Evolutionary conservation across 768 basidiomycete genomes (phyloP), one percentile per base, ranked within the genome.

Genomic region (Suillus weaverae): DNA sequence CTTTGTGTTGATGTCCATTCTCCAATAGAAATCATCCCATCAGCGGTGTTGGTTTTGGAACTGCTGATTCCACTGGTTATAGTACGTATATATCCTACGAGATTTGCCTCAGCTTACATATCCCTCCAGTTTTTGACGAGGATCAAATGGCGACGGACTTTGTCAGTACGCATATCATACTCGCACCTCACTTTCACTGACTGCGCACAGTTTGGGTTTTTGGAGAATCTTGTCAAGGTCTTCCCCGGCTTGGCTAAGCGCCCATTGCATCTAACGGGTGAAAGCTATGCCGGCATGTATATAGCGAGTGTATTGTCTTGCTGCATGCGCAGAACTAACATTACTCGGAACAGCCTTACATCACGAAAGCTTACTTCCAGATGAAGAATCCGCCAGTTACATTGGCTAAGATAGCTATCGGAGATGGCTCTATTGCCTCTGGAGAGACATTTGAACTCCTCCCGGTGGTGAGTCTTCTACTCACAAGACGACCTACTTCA

Each of bases 211-310:
- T 84, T 92, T 78, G 89, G 87, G 18, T 92, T 92, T 73, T 73
- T 93, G 51, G 76, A 73, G 33, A 92, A 92, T 70, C 78, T 91
- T 4, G 87, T 91, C 70, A 87, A 87, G 68, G 86, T 91, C 11
- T 92, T 92, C 74, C 91, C 91, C 20, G 81, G 81, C 69, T 80
- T 92, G 30, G 84, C 84, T 16, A 84, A 78, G 1, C 85, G 91
- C 35, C 91, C 91, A 18, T 81, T 92, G 41, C 78, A 88, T 73
- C 71, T 92, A 43, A 86, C 85, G 0, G 91, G 91, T 6, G 91
- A 92, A 75, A 89, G 88, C 69, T 92, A 91, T 73, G 85, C 91
- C 16, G 91, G 91, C 35, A 82, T 82, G 65, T 91, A 89, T 69
- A 90, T 91, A 61, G 86, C 86, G 64, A 69, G 85, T 71, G 26